A percentile compares a stretch with the other conserved stretches of the same genome.
These are phyloP conservation scores for Chiua virens DNA, from an alignment of 768 basidiomycete genomes.

Conservation along the genomic window DNA sequence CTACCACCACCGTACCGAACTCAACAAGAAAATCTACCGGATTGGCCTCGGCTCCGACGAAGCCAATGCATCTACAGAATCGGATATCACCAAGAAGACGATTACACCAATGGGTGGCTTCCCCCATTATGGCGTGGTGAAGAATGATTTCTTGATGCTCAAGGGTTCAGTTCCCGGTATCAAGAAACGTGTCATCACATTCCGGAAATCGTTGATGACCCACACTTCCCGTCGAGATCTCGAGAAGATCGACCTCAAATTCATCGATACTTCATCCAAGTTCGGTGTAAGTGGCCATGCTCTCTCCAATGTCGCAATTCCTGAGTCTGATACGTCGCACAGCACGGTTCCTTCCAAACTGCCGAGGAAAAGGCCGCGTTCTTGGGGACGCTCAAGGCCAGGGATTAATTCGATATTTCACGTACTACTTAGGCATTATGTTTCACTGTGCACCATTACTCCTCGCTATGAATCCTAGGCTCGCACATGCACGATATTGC, in stretches of 20 bases:
- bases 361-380: slow-evolving; percentile 95
- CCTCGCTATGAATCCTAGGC: slow-evolving; percentile 41
- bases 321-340: slow-evolving; percentile 9
- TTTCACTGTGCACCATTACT: slow-evolving; percentile 34
- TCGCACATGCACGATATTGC: slow-evolving; percentile 6
- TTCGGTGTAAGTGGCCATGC: slow-evolving; percentile 70
- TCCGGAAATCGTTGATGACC: slow-evolving; percentile 95
- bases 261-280: slow-evolving; percentile 98
- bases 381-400: slow-evolving; percentile 87
- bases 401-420: slow-evolving; percentile 53
- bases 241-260: slow-evolving; percentile 98
- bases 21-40: slow-evolving; percentile 99
- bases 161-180: slow-evolving; percentile 96
- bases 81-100: slow-evolving; percentile 88
- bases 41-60: slow-evolving; percentile 79
- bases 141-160: slow-evolving; percentile 97
- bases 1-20: slow-evolving; percentile 95
- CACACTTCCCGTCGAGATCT: slow-evolving; percentile 95
- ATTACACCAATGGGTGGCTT: slow-evolving; percentile 99
- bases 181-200: slow-evolving; percentile 96
- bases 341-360: slow-evolving; percentile 98
- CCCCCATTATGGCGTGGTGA: slow-evolving; percentile 98
- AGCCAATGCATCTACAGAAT: slow-evolving; percentile 88
- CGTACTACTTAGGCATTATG: slow-evolving; percentile 42
- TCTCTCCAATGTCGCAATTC: not conserved